A percentile compares a stretch with the other conserved stretches of the same genome.
Conservation (phyloP, 306 rosid species). For the Trichosanthes truncata region DNA sequence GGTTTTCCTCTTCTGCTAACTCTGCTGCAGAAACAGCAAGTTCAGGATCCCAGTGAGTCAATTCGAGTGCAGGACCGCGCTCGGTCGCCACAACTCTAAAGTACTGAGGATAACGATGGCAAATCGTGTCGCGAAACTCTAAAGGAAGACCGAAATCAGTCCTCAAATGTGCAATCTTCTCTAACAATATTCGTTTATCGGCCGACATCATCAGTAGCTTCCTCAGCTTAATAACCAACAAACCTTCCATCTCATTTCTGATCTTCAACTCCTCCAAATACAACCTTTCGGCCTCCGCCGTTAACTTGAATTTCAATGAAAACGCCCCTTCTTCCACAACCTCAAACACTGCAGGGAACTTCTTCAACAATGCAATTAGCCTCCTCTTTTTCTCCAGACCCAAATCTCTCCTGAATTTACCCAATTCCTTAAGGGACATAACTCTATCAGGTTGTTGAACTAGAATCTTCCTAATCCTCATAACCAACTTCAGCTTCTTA, state of each 20-base stretch:
- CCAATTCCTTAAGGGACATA: conserved; percentile 68
- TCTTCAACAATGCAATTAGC: conserved; percentile 59
- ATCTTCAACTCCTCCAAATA: conserved; percentile 67
- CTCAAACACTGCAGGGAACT: conserved; percentile 71
- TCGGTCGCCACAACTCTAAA: conserved; percentile 68
- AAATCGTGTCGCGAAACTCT: conserved; percentile 76
- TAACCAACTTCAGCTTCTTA: conserved; percentile 67
- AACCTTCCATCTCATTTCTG: conserved; percentile 73
- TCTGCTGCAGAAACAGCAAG: conserved; percentile 86
- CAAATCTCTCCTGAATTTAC: conserved; percentile 58
- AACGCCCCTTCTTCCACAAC: conserved; percentile 65
- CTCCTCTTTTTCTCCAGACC: conserved; percentile 54
- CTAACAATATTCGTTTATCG: conserved; percentile 68
- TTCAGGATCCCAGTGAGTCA: conserved; percentile 89
- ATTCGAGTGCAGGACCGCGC: conserved; percentile 68
- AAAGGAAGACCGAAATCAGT: conserved; percentile 65
- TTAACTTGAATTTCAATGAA: conserved; percentile 52
- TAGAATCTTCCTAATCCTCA: conserved; percentile 63
- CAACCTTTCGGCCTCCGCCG: conserved; percentile 67
- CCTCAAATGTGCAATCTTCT: conserved; percentile 63
- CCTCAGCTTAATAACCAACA: conserved; percentile 64
- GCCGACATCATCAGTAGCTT: conserved; percentile 75
- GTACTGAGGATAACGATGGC: conserved; percentile 71
- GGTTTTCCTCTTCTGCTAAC: conserved; percentile 62
- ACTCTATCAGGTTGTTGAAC: conserved; percentile 50